These are phyloP conservation scores for Suillus spraguei DNA, from an alignment of 768 basidiomycete species.

Conservation along the genomic window DNA sequence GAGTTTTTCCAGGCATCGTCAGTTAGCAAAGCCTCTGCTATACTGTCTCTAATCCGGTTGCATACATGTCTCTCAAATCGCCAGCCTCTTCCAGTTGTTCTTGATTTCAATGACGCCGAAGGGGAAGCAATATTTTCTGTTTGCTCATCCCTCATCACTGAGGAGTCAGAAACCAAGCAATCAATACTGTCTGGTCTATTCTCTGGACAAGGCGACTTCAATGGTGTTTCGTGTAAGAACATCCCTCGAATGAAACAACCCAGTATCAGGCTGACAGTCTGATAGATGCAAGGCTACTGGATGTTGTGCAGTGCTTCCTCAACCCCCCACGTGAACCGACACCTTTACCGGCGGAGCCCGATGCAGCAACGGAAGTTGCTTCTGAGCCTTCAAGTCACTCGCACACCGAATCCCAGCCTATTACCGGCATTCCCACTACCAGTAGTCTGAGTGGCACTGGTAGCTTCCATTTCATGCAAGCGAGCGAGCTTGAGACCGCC, in stretches of 20 bases:
- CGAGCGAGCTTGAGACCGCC: slow-evolving; percentile 69
- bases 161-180: slow-evolving; percentile 52
- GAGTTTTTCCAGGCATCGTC: slow-evolving; percentile 42
- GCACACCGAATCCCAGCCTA: slow-evolving; percentile 19
- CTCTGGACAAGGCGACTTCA: slow-evolving; percentile 56
- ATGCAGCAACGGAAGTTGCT: slow-evolving; percentile 29
- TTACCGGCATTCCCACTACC: slow-evolving; percentile 42
- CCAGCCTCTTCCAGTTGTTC: slow-evolving; percentile 42
- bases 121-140: slow-evolving; percentile 54
- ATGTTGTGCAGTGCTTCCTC: slow-evolving; percentile 55
- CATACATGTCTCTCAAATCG: slow-evolving; percentile 51
- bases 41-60: slow-evolving; percentile 63
- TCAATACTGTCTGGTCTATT: slow-evolving; percentile 57
- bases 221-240: slow-evolving; percentile 65
- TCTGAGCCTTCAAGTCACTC: slow-evolving; percentile 18
- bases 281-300: slow-evolving; percentile 61
- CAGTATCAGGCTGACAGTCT: slow-evolving; percentile 16
- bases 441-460: slow-evolving; percentile 40
- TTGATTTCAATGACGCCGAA: slow-evolving; percentile 54
- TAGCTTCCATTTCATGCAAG: slow-evolving; percentile 81
- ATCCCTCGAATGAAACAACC: not conserved
- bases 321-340: slow-evolving; percentile 44
- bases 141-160: slow-evolving; percentile 56
- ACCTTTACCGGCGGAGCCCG: slow-evolving; percentile 36
- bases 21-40: slow-evolving; percentile 45